Conservation (phyloP, 257 asterid species). For the Rhazya stricta region DNA sequence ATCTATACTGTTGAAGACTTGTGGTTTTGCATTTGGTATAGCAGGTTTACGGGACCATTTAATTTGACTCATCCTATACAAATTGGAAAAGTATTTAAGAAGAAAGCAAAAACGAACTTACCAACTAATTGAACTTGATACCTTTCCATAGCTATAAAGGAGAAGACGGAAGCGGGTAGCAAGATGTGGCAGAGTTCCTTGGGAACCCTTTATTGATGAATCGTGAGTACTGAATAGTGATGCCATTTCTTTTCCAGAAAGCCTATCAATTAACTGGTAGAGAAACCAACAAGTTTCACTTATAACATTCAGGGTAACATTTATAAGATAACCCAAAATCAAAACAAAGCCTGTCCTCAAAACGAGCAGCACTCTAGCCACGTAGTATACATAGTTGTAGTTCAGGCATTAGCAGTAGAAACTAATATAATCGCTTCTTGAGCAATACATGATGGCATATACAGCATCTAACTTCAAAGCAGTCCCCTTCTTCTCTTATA, state of each 20-base stretch:
- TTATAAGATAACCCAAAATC: background rate
- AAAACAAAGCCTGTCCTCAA: background rate
- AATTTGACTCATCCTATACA: background rate
- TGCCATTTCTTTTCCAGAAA: background rate
- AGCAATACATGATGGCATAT: background rate
- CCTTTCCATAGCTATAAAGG: background rate
- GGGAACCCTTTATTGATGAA: too few species aligned
- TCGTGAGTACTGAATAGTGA: too few species aligned
- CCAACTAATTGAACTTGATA: background rate
- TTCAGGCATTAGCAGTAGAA: background rate
- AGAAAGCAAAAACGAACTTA: background rate
- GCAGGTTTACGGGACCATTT: background rate
- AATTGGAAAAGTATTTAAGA: background rate
- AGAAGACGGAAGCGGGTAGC: background rate
- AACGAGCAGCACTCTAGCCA: background rate
- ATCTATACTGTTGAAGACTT: background rate
- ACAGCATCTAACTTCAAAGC: slow-evolving; percentile 38
- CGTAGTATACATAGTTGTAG: background rate
- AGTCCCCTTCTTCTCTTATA: slow-evolving; percentile 91
- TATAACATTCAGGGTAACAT: background rate
- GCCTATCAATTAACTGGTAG: background rate
- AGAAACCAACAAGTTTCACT: background rate
- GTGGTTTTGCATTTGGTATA: background rate
- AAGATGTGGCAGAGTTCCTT: too few species aligned
- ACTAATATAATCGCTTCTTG: background rate